Percentiles rank a stretch among this genome's conserved stretches.
These are phyloP conservation scores for Nannochloris sp. DNA, from an alignment of 139 green algal species.

Conservation along the genomic window DNA sequence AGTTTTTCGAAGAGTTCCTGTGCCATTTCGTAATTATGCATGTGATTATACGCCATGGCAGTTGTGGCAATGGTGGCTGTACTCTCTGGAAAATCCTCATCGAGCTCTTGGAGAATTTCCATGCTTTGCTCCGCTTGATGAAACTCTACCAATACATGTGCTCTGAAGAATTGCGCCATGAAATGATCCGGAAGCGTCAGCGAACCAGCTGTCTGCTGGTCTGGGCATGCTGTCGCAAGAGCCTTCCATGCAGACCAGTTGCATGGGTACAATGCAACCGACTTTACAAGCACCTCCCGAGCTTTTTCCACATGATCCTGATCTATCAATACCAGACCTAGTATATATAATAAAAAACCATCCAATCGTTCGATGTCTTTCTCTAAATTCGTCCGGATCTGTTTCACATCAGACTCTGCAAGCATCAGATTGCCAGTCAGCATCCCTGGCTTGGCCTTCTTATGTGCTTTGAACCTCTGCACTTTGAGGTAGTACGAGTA, in stretches of 20 bases:
- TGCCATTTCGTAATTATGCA: constrained; percentile 81
- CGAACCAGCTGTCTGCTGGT: constrained; percentile 12
- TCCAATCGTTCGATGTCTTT: constrained; percentile 24
- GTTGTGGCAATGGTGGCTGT: constrained; percentile 54
- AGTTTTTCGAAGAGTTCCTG: constrained; percentile 83
- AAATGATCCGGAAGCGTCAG: constrained; percentile 63
- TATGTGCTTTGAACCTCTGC: constrained; percentile 58
- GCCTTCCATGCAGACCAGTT: constrained; percentile 91
- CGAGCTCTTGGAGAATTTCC: constrained; percentile 33
- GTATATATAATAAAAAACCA: constrained; percentile 61
- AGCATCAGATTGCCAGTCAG: not conserved
- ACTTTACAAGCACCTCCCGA: constrained; percentile 28
- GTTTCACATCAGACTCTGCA: not conserved
- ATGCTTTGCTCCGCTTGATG: constrained; percentile 78
- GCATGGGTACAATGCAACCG: constrained; percentile 64
- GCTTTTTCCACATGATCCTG: constrained; percentile 35
- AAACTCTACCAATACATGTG: constrained; percentile 52
- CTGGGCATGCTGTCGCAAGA: constrained; percentile 44
- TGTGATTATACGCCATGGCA: constrained; percentile 84
- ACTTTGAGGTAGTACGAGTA: constrained; percentile 77
- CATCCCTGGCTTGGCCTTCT: not conserved
- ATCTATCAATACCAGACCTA: constrained; percentile 65
- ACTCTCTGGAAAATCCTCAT: constrained; percentile 54
- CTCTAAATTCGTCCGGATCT: constrained; percentile 25
- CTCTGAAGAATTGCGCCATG: constrained; percentile 68